These are phyloP conservation scores for Acrodontium crateriforme DNA, from an alignment of 2,329 filamentous ascomycete genomes.

Conservation along the genomic window DNA sequence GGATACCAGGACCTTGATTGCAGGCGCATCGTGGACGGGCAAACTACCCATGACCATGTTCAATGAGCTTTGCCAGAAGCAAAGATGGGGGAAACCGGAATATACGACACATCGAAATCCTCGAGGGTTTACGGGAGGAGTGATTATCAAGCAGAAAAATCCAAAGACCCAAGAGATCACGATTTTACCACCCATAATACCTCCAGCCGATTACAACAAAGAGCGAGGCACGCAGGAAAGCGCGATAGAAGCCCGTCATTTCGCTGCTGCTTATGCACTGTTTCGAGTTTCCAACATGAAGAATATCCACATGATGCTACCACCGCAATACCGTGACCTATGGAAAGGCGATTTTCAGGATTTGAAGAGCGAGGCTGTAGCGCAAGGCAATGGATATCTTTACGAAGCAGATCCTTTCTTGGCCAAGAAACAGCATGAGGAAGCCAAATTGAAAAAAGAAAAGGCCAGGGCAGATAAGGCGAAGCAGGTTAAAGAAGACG, in stretches of 20 bases:
- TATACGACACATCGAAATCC: conserved; percentile 51
- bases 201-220: conserved; percentile 63
- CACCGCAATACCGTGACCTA: conserved; percentile 73
- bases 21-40: conserved; percentile 90
- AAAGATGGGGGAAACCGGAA: conserved; percentile 88
- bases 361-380: conserved; percentile 68
- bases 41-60: conserved; percentile 90
- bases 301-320: conserved; percentile 88
- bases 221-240: conserved; percentile 58
- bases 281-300: conserved; percentile 91
- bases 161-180: conserved; percentile 68
- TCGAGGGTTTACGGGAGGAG: conserved; percentile 48
- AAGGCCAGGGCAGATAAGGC: conserved; percentile 66
- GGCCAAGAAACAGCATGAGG: conserved; percentile 63
- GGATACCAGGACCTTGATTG: conserved; percentile 64
- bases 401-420: conserved; percentile 93
- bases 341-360: conserved; percentile 82
- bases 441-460: conserved; percentile 58
- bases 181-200: conserved; percentile 65
- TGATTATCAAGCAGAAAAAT: conserved; percentile 61
- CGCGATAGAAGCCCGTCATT: conserved; percentile 81
- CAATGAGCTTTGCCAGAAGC: conserved; percentile 87
- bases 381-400: conserved; percentile 68
- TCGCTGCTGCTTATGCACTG: conserved; percentile 79
- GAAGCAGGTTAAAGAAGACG: conserved; percentile 37